Evolutionary conservation across 2,329 filamentous ascomycete genomes (phyloP).

Genomic region (Pyrenophora teres): DNA sequence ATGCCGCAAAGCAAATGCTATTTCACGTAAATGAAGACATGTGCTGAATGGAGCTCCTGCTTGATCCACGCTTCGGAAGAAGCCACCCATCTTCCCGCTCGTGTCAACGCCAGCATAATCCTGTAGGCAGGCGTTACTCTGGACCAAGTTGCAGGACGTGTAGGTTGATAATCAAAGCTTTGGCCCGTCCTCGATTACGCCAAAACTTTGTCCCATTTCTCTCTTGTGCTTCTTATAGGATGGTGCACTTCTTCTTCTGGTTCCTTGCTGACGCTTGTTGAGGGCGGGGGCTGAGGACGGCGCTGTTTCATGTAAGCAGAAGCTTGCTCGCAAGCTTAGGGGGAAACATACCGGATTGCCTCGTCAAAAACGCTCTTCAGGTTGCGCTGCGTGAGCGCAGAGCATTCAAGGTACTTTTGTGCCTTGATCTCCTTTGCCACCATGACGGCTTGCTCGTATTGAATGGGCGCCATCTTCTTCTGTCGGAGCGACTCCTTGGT

Average conservation of each 20-base stretch:
- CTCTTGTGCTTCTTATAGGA: constrained; percentile 27
- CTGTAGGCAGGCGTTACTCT: constrained; percentile 5
- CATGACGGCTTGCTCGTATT: constrained; percentile 86
- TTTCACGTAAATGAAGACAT: constrained; percentile 21
- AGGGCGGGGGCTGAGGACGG: constrained; percentile 49
- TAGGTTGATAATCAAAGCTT: constrained; percentile 33
- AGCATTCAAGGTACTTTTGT: constrained; percentile 98
- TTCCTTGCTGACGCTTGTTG: constrained; percentile 32
- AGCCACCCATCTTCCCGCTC: constrained; percentile 6
- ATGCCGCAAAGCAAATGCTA: constrained; percentile 25
- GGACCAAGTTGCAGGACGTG: constrained; percentile 11
- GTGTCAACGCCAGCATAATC: constrained; percentile 5
- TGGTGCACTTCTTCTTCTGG: constrained; percentile 32
- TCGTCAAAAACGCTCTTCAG: constrained; percentile 99
- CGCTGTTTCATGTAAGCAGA: constrained; percentile 37
- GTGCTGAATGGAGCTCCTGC: constrained; percentile 14
- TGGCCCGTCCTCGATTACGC: constrained; percentile 25
- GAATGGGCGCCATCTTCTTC: constrained; percentile 96
- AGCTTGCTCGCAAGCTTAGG: not conserved
- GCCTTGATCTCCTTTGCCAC: constrained; percentile 94
- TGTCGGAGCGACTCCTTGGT: constrained; percentile 81
- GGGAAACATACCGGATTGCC: constrained; percentile 79
- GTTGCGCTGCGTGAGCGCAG: constrained; percentile 92
- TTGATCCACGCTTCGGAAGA: not conserved
- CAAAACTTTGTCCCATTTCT: constrained; percentile 16